A percentile compares a stretch with the other conserved stretches of the same genome.
Conservation (phyloP, 805 yeast species). For the Hanseniaspora jakobsenii region DNA sequence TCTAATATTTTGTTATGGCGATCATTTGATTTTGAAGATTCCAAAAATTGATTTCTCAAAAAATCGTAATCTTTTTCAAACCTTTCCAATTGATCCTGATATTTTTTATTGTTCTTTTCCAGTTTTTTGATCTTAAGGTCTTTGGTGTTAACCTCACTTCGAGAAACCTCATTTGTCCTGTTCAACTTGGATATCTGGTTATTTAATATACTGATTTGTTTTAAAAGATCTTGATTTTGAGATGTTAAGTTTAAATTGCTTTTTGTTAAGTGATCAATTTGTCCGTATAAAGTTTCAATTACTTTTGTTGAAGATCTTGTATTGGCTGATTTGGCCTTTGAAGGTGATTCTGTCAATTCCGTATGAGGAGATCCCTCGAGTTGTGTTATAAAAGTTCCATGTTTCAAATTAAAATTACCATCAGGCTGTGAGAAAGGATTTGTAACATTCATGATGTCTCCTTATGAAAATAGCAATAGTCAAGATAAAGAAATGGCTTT, state of each 20-base stretch:
- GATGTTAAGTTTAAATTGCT: slow-evolving; percentile 30
- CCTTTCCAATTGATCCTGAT: slow-evolving; percentile 4
- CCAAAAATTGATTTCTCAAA: slow-evolving; percentile 10
- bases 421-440: too few relatives aligned
- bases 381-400: slow-evolving; percentile 11
- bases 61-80: slow-evolving; percentile 12
- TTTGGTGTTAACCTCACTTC: slow-evolving; percentile 9
- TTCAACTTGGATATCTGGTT: slow-evolving; percentile 7
- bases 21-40: neutral
- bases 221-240: slow-evolving; percentile 38
- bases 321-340: neutral
- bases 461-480: too few relatives aligned
- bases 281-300: slow-evolving; percentile 34
- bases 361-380: too few relatives aligned
- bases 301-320: slow-evolving; percentile 26
- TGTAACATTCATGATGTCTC: too few relatives aligned
- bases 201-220: slow-evolving; percentile 8
- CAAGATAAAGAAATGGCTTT: too few relatives aligned
- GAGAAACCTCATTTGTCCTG: slow-evolving; percentile 6
- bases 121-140: slow-evolving; percentile 12
- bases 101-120: slow-evolving; percentile 1
- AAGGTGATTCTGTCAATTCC: too few relatives aligned
- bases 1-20: neutral
- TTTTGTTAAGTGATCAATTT: slow-evolving; percentile 42
- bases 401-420: slow-evolving; percentile 8